Base-by-base conservation (phyloP, 73 alveolate species). In the Uronychia binucleata region DNA sequence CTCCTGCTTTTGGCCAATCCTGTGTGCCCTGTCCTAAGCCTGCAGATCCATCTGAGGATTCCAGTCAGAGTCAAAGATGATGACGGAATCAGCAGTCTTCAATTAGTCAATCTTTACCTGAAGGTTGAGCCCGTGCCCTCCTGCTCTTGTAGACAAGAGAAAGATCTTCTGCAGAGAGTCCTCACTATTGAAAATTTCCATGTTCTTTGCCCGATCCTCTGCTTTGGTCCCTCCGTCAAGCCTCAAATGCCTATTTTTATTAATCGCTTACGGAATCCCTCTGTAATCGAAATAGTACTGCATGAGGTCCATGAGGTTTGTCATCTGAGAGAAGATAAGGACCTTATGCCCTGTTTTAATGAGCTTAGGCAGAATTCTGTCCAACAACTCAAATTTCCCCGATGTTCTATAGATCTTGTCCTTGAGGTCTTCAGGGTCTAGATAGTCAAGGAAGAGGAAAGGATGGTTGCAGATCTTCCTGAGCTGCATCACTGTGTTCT, bases 401-500 rank as follows among this genome's bases (percentile, higher is more conserved):
- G 98, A 91, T 67, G 98, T 91, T 96, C 98, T 97, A 93, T 90
- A 96, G 5, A 98, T 96, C 90, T 97, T 95, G 46, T 97, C 99
- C 75, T 91, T 92, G 8, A 96, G 82, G 74, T 91, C 86, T 83
- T 94, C 94, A 30, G 86, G 91, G 35, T 85, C 92, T 75, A 79
- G 82, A 81, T 90, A 91, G 78, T 95, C 88, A 77, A 98, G 84
- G 91, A 98, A 98, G 59, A 95, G 97, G 93, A 97, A 98, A 26
- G 99, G 99, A 96, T 98, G 99, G 90, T 98, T 98, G 84, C 99
- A 97, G 33, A 97, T 94, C 91, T 98, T 98, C 91, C 99, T 93
- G 75, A 98, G 91, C 92, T 98, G 98, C 99, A 98, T 97, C 92
- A 98, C 98, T 31, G 98, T 94, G 90, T 97, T 98, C 95, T 96